Evolutionary conservation across 345 rosid species (phyloP).

Genomic region (Xanthoceras sorbifolium): DNA sequence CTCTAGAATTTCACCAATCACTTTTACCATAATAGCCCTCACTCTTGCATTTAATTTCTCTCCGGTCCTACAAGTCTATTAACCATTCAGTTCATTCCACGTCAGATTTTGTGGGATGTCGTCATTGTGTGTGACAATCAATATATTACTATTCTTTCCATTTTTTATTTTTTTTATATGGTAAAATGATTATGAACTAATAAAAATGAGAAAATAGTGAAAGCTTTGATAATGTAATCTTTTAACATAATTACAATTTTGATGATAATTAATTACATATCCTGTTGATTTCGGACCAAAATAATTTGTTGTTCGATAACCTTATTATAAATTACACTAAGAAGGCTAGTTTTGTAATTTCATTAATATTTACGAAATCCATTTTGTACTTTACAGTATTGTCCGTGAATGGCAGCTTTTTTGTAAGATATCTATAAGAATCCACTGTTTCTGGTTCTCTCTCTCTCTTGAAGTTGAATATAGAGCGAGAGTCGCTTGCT

Average conservation of each 20-base stretch:
- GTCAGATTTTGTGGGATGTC: too few relatives aligned
- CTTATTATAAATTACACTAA: too few relatives aligned
- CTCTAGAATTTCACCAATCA: not conserved
- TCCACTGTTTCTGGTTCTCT: not conserved
- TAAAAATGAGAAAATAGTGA: too few relatives aligned
- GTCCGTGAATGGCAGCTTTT: slow-evolving; percentile 42
- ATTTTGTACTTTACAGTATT: slow-evolving; percentile 14
- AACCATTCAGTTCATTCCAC: not conserved
- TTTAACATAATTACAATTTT: not conserved
- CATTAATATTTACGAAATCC: not conserved
- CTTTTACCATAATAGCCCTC: slow-evolving; percentile 8
- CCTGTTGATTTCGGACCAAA: not conserved
- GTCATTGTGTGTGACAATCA: not conserved
- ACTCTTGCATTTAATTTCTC: not conserved
- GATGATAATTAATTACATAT: not conserved
- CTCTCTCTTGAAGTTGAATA: slow-evolving; percentile 2
- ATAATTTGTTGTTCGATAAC: too few relatives aligned
- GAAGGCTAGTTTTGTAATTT: slow-evolving; percentile 20
- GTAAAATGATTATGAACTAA: not conserved
- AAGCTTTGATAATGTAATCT: not conserved
- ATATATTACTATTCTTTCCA: too few relatives aligned
- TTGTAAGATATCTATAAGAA: slow-evolving; percentile 29
- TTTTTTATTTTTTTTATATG: too few relatives aligned
- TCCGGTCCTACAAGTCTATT: not conserved
- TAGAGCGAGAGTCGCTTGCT: slow-evolving; percentile 12